Conservation (phyloP, 805 yeast genomes). For the Sugiyamaella mastotermitis region DNA sequence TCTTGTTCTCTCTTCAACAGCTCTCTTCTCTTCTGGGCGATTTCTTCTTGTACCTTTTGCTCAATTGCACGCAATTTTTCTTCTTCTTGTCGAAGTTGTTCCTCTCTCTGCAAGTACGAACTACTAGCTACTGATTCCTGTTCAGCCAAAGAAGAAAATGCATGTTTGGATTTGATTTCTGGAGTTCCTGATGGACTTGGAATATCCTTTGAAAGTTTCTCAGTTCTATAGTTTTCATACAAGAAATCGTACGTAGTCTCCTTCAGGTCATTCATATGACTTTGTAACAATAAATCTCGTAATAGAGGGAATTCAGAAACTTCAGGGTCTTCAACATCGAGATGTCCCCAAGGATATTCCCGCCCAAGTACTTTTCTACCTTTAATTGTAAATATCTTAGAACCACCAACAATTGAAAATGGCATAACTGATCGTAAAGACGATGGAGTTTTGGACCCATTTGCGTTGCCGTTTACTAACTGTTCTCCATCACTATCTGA, state of each 20-base stretch:
- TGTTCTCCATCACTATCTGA: slow-evolving; percentile 41
- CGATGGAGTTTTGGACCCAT: slow-evolving; percentile 19
- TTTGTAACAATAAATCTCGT: slow-evolving; percentile 71
- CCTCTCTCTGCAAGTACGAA: slow-evolving; percentile 66
- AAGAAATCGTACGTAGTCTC: slow-evolving; percentile 82
- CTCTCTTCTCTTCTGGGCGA: slow-evolving; percentile 74
- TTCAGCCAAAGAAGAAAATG: slow-evolving; percentile 12
- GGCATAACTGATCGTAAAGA: slow-evolving; percentile 44
- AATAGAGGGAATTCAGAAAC: slow-evolving; percentile 74
- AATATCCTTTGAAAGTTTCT: slow-evolving; percentile 63
- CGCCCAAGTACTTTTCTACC: slow-evolving; percentile 41
- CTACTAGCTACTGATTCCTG: slow-evolving; percentile 28
- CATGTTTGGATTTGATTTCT: slow-evolving; percentile 13
- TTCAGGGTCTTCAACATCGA: slow-evolving; percentile 62
- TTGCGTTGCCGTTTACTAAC: slow-evolving; percentile 16
- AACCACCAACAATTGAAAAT: slow-evolving; percentile 58
- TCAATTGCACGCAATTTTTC: slow-evolving; percentile 82
- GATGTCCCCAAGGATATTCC: slow-evolving; percentile 55
- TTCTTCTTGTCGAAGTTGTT: slow-evolving; percentile 83
- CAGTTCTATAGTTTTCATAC: slow-evolving; percentile 87
- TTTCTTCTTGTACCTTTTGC: slow-evolving; percentile 82
- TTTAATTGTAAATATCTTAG: slow-evolving; percentile 43
- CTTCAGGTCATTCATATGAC: slow-evolving; percentile 82
- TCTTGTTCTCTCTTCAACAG: slow-evolving; percentile 80
- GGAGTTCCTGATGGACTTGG: slow-evolving; percentile 18